These are phyloP conservation scores for Wickerhamomyces canadensis DNA, from an alignment of 805 yeast genomes.

Conservation along the genomic window DNA sequence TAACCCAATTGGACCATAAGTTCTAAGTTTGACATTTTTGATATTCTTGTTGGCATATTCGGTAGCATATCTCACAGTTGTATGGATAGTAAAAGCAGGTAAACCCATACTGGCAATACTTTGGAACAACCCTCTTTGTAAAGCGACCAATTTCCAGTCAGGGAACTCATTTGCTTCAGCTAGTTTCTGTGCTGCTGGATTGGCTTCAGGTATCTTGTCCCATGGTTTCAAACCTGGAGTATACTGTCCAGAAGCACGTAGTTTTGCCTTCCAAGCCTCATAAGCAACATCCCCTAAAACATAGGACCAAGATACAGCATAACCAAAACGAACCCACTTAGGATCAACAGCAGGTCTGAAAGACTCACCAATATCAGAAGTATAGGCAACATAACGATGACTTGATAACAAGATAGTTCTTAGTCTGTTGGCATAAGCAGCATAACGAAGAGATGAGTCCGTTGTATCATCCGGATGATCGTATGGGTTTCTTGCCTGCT, in stretches of 20 bases:
- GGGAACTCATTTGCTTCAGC: constrained; percentile 38
- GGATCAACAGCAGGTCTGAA: constrained; percentile 81
- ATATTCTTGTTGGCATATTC: constrained; percentile 49
- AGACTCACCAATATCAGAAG: constrained; percentile 83
- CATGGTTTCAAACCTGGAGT: constrained; percentile 62
- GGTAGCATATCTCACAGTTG: constrained; percentile 67
- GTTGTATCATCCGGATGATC: constrained; percentile 31
- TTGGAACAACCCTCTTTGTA: constrained; percentile 77
- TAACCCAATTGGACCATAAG: constrained; percentile 73
- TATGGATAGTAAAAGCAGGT: constrained; percentile 82
- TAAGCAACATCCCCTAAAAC: constrained; percentile 69
- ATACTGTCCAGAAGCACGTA: constrained; percentile 61
- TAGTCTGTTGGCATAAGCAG: constrained; percentile 74
- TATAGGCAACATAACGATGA: constrained; percentile 79
- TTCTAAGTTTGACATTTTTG: constrained; percentile 40
- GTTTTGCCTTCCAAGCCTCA: constrained; percentile 66
- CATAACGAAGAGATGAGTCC: constrained; percentile 57
- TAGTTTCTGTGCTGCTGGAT: constrained; percentile 29
- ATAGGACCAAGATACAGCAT: constrained; percentile 73
- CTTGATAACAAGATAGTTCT: constrained; percentile 68
- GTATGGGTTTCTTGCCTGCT: neutral
- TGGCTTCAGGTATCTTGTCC: constrained; percentile 43
- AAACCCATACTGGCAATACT: constrained; percentile 80
- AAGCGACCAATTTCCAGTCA: constrained; percentile 61
- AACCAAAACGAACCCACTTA: constrained; percentile 53